Percentiles rank a stretch among this genome's conserved stretches.
Evolutionary conservation across 225 moss, liverwort and hornwort genomes (phyloP).

Genomic region (Polytrichum commune): DNA sequence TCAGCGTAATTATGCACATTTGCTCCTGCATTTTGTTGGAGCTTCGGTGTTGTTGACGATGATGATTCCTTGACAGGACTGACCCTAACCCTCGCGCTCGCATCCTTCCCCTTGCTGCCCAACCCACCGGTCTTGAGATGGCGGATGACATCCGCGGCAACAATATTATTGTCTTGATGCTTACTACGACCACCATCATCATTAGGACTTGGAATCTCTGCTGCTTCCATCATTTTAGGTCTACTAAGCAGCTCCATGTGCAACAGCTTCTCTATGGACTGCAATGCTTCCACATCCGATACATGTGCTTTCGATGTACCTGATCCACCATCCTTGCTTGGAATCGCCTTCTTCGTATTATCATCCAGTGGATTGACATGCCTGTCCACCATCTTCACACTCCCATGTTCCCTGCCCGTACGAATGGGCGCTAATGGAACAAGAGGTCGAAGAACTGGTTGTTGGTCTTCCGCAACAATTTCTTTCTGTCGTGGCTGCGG

Average conservation of each 20-base stretch:
- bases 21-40: neutral
- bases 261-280: constrained; percentile 43
- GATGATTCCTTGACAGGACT: neutral
- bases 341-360: neutral
- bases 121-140: constrained; percentile 23
- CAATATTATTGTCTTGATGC: constrained; percentile 1
- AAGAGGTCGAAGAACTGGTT: constrained; percentile 31
- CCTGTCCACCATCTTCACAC: constrained; percentile 22
- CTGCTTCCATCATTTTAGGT: too few species aligned
- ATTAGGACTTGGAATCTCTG: too few species aligned
- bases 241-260: constrained; percentile 15
- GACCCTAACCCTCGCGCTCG: constrained; percentile 1
- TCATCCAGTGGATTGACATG: constrained; percentile 16
- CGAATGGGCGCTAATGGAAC: constrained; percentile 43
- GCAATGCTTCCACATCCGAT: constrained; percentile 38
- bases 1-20: neutral
- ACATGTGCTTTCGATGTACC: constrained; percentile 18
- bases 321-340: constrained; percentile 18
- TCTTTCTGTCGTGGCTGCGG: constrained; percentile 27
- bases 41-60: constrained; percentile 4
- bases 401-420: constrained; percentile 33
- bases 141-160: constrained; percentile 5
- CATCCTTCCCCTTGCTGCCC: constrained; percentile 6
- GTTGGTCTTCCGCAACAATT: constrained; percentile 21
- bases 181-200: constrained; percentile 4